These are phyloP conservation scores for Ophiostoma australiae DNA, from an alignment of 2,329 filamentous ascomycete genomes.

Conservation along the genomic window DNA sequence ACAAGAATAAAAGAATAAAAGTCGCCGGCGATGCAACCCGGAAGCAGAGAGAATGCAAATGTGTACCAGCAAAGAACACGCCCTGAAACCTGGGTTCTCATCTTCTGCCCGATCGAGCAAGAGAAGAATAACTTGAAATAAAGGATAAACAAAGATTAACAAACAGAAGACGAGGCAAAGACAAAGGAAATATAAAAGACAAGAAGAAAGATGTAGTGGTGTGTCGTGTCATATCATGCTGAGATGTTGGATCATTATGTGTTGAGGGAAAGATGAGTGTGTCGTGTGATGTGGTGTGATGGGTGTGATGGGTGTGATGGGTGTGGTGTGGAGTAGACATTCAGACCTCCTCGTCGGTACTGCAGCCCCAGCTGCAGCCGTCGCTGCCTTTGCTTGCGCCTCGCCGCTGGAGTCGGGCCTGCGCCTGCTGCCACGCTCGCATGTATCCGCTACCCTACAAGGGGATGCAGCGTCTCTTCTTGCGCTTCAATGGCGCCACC, in stretches of 20 bases:
- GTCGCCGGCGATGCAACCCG: slow-evolving; percentile 9
- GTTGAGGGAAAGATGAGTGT: background rate
- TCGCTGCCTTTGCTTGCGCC: background rate
- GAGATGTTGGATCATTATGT: slow-evolving; percentile 29
- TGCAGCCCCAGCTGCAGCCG: background rate
- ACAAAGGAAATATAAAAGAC: slow-evolving; percentile 6
- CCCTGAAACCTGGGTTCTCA: background rate
- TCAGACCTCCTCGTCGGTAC: background rate
- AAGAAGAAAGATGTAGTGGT: slow-evolving; percentile 21
- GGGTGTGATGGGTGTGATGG: background rate
- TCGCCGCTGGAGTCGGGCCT: slow-evolving; percentile 4
- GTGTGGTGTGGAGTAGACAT: background rate
- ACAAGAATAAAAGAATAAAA: background rate
- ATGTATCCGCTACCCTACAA: slow-evolving; percentile 48
- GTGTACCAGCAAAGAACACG: slow-evolving; percentile 1
- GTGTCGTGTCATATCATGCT: slow-evolving; percentile 31
- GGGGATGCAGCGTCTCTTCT: slow-evolving; percentile 78
- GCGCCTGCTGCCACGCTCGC: slow-evolving; percentile 19
- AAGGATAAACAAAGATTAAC: background rate
- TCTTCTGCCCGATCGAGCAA: slow-evolving; percentile 7
- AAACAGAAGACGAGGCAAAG: background rate
- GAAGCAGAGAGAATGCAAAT: background rate
- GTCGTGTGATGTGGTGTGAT: background rate
- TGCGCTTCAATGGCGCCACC: slow-evolving; percentile 58
- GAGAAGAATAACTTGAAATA: background rate